A percentile compares a stretch with the other conserved stretches of the same genome.
phyloP scores from a whole-genome alignment of 306 rosid species.

The Quercus mongolica region DNA sequence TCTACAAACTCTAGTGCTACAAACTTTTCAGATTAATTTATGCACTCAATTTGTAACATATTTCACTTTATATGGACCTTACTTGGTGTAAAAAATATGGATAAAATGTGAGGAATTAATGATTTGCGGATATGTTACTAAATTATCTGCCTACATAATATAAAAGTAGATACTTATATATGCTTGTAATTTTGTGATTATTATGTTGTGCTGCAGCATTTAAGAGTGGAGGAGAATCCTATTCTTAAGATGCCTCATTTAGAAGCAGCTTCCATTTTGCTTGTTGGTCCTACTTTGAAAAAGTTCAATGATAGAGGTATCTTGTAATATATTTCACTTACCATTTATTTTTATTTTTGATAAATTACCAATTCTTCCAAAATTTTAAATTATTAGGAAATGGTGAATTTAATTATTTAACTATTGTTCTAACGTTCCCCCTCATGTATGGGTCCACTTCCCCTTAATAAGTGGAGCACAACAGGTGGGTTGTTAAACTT shows the following conservation, averaged over 20 bases:
- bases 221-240: slow-evolving; percentile 97
- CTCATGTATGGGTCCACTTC: too few relatives aligned
- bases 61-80: not conserved
- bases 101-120: not conserved
- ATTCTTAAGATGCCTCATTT: slow-evolving; percentile 86
- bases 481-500: too few relatives aligned
- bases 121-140: not conserved
- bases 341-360: not conserved
- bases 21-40: not conserved
- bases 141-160: not conserved
- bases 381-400: too few relatives aligned
- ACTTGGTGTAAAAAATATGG: not conserved
- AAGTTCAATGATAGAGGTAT: slow-evolving; percentile 96
- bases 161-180: not conserved
- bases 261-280: slow-evolving; percentile 95
- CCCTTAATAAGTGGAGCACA: too few relatives aligned
- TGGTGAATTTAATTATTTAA: too few relatives aligned
- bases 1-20: too few relatives aligned
- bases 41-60: not conserved
- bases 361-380: too few relatives aligned
- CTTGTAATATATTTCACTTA: slow-evolving; percentile 1
- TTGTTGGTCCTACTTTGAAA: slow-evolving; percentile 89
- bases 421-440: too few relatives aligned
- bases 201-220: slow-evolving; percentile 62
- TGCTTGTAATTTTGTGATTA: slow-evolving; percentile 11